Evolutionary conservation across 371 early-diverging fungal genomes (phyloP), one percentile per base, ranked within the genome.

Genomic region (Haplosporangium sp.): DNA sequence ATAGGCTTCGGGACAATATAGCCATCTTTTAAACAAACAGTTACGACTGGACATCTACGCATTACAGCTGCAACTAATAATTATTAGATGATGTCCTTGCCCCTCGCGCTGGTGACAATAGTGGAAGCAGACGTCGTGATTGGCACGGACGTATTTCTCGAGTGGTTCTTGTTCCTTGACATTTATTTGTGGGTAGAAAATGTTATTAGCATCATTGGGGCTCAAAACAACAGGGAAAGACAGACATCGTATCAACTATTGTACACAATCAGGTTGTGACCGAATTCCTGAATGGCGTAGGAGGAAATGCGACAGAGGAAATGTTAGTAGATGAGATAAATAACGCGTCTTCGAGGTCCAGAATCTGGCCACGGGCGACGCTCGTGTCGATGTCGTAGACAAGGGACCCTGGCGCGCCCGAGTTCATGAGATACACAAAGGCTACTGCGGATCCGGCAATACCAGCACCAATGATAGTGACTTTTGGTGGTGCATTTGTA

Each of bases 361-460:
- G 81, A 0, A 85, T 87, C 74, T 94, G 93, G 6, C 93, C 95
- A 55, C 82, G 59, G 10, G 86, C 89, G 20, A 85, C 75, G 21
- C 89, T 86, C 11, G 83, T 82, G 36, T 73, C 84, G 12, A 88
- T 80, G 67, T 94, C 94, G 13, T 91, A 90, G 41, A 94, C 63
- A 8, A 93, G 62, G 29, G 92, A 83, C 61, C 91, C 90, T 6
- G 86, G 86, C 6, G 87, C 83, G 13, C 90, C 86, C 29, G 87
- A 83, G 55, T 85, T 85, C 67, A 91, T 81, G 63, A 92, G 82
- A 43, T 90, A 79, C 11, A 91, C 88, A 74, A 88, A 92, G 6
- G 93, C 91, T 29, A 86, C 86, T n/a, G 94, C 84, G 5, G 93
- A 84, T n/a, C 94, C 94, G 40, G 93, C 94, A 23, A 89, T 84